phyloP scores from a whole-genome alignment of 2,329 filamentous ascomycete species.

The Bipolaris sorokiniana region DNA sequence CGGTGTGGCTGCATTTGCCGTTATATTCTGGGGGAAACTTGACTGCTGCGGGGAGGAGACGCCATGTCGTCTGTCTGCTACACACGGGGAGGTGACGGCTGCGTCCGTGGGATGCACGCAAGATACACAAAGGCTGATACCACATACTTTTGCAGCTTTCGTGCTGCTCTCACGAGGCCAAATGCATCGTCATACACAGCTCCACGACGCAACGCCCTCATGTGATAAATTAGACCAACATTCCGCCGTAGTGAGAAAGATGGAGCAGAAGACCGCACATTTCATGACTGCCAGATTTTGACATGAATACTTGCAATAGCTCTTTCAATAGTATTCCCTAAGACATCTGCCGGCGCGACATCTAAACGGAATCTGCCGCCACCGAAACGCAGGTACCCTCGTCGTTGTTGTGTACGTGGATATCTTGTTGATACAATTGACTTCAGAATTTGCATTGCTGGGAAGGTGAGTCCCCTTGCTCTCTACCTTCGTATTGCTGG shows the following conservation, averaged over 20 bases:
- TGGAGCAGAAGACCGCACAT: conserved; percentile 34
- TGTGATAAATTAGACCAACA: conserved; percentile 39
- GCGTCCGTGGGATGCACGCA: conserved; percentile 31
- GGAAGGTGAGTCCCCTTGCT: conserved; percentile 32
- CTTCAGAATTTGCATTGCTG: conserved; percentile 9
- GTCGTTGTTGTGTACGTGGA: conserved; percentile 21
- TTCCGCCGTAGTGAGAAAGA: conserved; percentile 31
- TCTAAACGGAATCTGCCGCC: conserved; percentile 1
- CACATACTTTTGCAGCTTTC: conserved; percentile 33
- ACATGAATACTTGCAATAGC: conserved; percentile 46
- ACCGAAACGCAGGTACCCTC: background rate
- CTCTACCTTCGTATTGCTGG: conserved; percentile 7
- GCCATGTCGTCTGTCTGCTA: conserved; percentile 34
- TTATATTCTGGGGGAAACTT: conserved; percentile 22
- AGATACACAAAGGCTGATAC: conserved; percentile 42
- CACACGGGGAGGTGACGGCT: conserved; percentile 41
- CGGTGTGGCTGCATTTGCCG: conserved; percentile 32
- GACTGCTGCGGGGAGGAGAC: conserved; percentile 32
- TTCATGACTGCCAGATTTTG: conserved; percentile 25
- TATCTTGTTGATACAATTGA: conserved; percentile 20
- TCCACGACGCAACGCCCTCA: conserved; percentile 25
- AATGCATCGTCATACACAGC: conserved; percentile 35
- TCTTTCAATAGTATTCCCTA: conserved; percentile 42
- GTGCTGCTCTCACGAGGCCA: conserved; percentile 28
- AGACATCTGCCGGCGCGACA: conserved; percentile 6